phyloP scores from a whole-genome alignment of 148 eudicot genomes.

The Rhododendron griersonianum region DNA sequence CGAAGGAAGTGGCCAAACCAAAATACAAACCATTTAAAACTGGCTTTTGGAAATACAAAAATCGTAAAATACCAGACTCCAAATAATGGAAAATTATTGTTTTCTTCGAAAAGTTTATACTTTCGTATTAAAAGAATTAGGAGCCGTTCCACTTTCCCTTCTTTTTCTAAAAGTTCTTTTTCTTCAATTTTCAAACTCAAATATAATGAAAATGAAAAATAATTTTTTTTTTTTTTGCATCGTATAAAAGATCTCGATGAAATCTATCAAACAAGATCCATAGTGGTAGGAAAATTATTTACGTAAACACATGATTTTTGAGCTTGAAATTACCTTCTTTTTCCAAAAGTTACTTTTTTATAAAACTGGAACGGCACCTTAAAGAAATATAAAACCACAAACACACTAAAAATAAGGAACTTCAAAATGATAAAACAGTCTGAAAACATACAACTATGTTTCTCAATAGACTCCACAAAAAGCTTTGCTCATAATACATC shows the following conservation, averaged over 20 bases:
- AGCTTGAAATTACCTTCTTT: too few relatives aligned
- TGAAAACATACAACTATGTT: neutral
- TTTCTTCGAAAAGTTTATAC: neutral
- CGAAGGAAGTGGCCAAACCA: neutral
- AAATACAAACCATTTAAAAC: neutral
- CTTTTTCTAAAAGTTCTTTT: too few relatives aligned
- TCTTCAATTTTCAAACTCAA: too few relatives aligned
- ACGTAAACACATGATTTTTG: too few relatives aligned
- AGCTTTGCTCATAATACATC: neutral
- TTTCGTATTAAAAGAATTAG: neutral
- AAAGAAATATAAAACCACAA: neutral
- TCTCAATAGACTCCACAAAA: neutral
- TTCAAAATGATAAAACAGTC: neutral
- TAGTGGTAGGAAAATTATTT: too few relatives aligned
- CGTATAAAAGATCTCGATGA: too few relatives aligned
- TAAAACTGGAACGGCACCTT: too few relatives aligned
- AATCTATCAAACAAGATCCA: too few relatives aligned
- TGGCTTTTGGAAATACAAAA: neutral
- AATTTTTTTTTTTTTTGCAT: too few relatives aligned
- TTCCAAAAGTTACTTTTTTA: too few relatives aligned
- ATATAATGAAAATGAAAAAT: too few relatives aligned
- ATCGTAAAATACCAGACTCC: neutral
- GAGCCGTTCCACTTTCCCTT: too few relatives aligned
- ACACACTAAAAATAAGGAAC: neutral
- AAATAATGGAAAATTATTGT: neutral